These are phyloP conservation scores for Lecanosticta acicola DNA, from an alignment of 2,329 filamentous ascomycete genomes.

Conservation along the genomic window DNA sequence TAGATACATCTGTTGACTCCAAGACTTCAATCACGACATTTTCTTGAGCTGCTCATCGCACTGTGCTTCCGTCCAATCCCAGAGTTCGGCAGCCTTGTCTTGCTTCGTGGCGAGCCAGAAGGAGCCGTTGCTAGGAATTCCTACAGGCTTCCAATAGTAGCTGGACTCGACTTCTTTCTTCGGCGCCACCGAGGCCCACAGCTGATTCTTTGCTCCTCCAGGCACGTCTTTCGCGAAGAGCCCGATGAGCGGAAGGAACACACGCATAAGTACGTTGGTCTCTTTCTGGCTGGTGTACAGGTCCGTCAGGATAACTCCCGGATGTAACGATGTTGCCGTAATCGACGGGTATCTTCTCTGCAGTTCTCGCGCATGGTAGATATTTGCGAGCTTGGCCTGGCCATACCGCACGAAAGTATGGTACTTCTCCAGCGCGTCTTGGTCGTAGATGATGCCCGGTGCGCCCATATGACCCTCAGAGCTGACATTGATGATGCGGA, in stretches of 20 bases:
- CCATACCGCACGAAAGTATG: constrained; percentile 49
- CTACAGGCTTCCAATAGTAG: constrained; percentile 25
- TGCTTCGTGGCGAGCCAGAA: constrained; percentile 22
- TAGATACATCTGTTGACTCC: too few relatives aligned
- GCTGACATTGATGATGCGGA: constrained; percentile 43
- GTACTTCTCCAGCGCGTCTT: constrained; percentile 30
- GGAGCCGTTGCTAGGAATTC: constrained; percentile 15
- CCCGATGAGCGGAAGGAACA: constrained; percentile 12
- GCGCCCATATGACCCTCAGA: constrained; percentile 29
- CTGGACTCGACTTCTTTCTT: constrained; percentile 17
- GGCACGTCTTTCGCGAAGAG: constrained; percentile 16
- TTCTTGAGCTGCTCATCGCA: constrained; percentile 20
- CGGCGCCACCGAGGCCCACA: constrained; percentile 26
- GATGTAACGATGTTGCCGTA: constrained; percentile 57
- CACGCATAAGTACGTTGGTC: constrained; percentile 8
- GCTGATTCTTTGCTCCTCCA: constrained; percentile 23
- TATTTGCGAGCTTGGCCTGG: constrained; percentile 55
- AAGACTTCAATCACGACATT: neutral
- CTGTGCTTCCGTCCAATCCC: constrained; percentile 36
- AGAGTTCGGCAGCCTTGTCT: constrained; percentile 31
- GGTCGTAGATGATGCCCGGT: constrained; percentile 33
- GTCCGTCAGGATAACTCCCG: constrained; percentile 59
- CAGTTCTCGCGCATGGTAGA: constrained; percentile 58
- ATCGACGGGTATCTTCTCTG: constrained; percentile 54
- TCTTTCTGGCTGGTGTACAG: constrained; percentile 32